A percentile compares a stretch with the other conserved stretches of the same genome.
These are phyloP conservation scores for Paraconiothyrium sp. DNA, from an alignment of 2,329 filamentous ascomycete species.

Conservation along the genomic window DNA sequence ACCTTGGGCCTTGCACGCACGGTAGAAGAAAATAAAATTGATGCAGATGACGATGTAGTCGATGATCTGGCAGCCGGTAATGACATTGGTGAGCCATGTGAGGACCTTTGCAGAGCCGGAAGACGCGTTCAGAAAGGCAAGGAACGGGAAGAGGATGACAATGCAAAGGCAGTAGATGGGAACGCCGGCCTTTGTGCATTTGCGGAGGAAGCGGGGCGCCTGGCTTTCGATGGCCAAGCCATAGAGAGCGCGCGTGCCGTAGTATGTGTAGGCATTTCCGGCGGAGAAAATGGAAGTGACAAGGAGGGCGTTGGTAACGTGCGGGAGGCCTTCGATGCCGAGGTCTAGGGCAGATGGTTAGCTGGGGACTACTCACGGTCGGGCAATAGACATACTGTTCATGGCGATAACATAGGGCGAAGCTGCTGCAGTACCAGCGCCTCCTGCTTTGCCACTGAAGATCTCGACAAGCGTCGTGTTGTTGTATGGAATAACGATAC, in stretches of 20 bases:
- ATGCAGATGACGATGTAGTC: conserved; percentile 58
- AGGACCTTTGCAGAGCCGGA: conserved; percentile 72
- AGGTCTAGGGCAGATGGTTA: conserved; percentile 29
- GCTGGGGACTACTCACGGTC: too few relatives aligned
- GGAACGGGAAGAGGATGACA: conserved; percentile 71
- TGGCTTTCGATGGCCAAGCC: conserved; percentile 60
- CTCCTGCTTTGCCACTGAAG: conserved; percentile 26
- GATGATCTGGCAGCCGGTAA: conserved; percentile 72
- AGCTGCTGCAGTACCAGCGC: conserved; percentile 59
- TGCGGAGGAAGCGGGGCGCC: conserved; percentile 63
- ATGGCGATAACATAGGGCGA: conserved; percentile 71
- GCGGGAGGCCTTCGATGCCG: conserved; percentile 61
- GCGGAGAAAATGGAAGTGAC: conserved; percentile 63
- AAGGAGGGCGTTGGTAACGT: conserved; percentile 65
- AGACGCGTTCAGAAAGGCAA: conserved; percentile 78
- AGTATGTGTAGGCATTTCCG: conserved; percentile 65
- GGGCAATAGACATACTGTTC: conserved; percentile 41
- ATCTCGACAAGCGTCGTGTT: conserved; percentile 73
- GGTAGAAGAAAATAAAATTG: conserved; percentile 66
- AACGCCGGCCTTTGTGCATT: conserved; percentile 68
- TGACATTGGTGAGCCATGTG: conserved; percentile 74
- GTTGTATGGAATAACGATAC: conserved; percentile 66
- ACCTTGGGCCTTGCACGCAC: conserved; percentile 55
- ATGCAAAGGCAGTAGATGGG: conserved; percentile 76
- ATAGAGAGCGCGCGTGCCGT: conserved; percentile 60